phyloP scores from a whole-genome alignment of 2,329 filamentous ascomycete species.

The Colletotrichum cereale region DNA sequence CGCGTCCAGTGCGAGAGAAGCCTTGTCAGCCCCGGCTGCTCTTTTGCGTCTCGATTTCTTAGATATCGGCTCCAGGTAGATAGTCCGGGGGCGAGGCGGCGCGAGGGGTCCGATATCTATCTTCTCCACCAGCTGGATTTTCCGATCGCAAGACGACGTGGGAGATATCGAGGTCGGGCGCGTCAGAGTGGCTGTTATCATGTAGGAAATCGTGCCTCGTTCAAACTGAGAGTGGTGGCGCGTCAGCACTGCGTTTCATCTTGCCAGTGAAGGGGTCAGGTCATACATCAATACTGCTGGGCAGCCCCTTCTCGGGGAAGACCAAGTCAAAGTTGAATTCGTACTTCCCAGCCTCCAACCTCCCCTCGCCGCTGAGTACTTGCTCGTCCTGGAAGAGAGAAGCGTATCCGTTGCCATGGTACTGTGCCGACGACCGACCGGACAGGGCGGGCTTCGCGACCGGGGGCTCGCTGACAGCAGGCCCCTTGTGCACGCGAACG shows the following conservation, averaged over 20 bases:
- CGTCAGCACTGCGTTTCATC: constrained; percentile 21
- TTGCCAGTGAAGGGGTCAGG: constrained; percentile 29
- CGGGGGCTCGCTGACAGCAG: constrained; percentile 66
- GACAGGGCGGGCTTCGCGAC: constrained; percentile 56
- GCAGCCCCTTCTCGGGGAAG: constrained; percentile 76
- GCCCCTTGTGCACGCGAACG: constrained; percentile 82
- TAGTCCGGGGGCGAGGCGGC: constrained; percentile 82
- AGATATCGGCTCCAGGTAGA: constrained; percentile 90
- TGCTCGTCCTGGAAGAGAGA: constrained; percentile 86
- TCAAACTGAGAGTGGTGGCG: constrained; percentile 77
- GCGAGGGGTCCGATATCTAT: constrained; percentile 85
- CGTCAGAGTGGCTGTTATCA: constrained; percentile 90
- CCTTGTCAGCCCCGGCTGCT: constrained; percentile 59
- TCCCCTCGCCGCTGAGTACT: constrained; percentile 82
- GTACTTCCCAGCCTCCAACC: constrained; percentile 79
- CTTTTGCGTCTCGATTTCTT: constrained; percentile 75
- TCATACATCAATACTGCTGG: constrained; percentile 95
- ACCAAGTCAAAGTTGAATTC: constrained; percentile 83
- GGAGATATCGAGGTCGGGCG: constrained; percentile 88
- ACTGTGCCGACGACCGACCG: constrained; percentile 59
- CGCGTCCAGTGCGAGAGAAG: constrained; percentile 59
- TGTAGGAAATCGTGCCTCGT: constrained; percentile 91
- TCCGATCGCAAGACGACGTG: constrained; percentile 82
- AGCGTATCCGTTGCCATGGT: constrained; percentile 83
- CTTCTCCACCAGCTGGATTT: constrained; percentile 82